Percentiles rank a stretch among this genome's conserved stretches.
phyloP scores from a whole-genome alignment of 352 stramenopile genomes.

The Phytophthora meadii region DNA sequence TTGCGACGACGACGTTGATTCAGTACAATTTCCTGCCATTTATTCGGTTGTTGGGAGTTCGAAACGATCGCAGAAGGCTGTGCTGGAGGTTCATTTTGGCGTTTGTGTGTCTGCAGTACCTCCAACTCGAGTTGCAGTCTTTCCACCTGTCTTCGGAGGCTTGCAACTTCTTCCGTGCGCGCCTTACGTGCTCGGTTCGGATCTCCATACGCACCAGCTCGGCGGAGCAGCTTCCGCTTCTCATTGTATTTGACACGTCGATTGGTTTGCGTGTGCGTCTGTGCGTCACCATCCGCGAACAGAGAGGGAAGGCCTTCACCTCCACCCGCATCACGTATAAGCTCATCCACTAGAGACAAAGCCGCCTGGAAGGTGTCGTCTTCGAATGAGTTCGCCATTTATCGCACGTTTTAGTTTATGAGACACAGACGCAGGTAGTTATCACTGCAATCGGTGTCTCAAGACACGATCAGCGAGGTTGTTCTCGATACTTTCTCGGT shows the following conservation, averaged over 20 bases:
- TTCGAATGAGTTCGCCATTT: background rate
- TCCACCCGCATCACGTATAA: background rate
- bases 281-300: background rate
- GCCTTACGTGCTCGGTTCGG: constrained; percentile 32
- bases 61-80: background rate
- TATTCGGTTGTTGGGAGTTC: constrained; percentile 1
- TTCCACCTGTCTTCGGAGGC: constrained; percentile 41
- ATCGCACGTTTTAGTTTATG: too few species aligned
- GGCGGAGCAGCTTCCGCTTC: constrained; percentile 31
- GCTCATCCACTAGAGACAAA: constrained; percentile 6
- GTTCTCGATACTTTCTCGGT: constrained; percentile 59
- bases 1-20: constrained; percentile 23
- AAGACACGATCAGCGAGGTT: constrained; percentile 18
- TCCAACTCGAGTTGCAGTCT: constrained; percentile 40
- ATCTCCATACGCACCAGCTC: constrained; percentile 37
- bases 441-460: constrained; percentile 11
- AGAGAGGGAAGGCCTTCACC: background rate
- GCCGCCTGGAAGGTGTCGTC: constrained; percentile 5
- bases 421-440: background rate
- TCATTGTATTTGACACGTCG: constrained; percentile 5
- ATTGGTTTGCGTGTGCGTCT: background rate
- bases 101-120: background rate
- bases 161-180: constrained; percentile 47
- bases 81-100: background rate
- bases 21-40: constrained; percentile 30